Conservation (phyloP, 345 rosid genomes). For the Salix caprea region DNA sequence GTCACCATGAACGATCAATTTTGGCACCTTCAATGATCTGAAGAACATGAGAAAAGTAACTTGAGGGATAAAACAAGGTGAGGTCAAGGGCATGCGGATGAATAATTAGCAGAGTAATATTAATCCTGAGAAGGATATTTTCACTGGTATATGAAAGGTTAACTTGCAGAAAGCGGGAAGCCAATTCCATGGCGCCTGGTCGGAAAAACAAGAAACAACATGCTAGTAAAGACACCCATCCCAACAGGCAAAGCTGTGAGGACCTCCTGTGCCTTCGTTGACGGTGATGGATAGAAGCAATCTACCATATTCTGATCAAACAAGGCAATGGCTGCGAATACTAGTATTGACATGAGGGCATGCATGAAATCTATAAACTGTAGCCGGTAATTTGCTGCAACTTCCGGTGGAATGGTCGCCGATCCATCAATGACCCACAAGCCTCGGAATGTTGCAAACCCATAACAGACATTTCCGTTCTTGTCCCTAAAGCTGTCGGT, state of each 20-base stretch:
- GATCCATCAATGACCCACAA: slow-evolving; percentile 88
- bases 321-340: slow-evolving; percentile 68
- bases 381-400: slow-evolving; percentile 46
- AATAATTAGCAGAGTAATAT: background rate
- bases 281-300: slow-evolving; percentile 77
- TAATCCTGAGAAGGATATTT: background rate
- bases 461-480: slow-evolving; percentile 65
- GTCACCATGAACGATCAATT: background rate
- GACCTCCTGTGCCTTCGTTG: slow-evolving; percentile 56
- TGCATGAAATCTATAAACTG: slow-evolving; percentile 72
- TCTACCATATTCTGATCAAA: slow-evolving; percentile 66
- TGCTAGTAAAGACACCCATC: slow-evolving; percentile 64
- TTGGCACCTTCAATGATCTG: background rate
- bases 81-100: background rate
- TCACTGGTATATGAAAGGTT: background rate
- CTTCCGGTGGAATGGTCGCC: slow-evolving; percentile 45
- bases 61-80: background rate
- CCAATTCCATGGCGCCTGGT: slow-evolving; percentile 89
- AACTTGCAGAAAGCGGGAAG: slow-evolving; percentile 50
- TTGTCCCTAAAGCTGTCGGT: slow-evolving; percentile 76
- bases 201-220: slow-evolving; percentile 80
- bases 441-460: slow-evolving; percentile 62
- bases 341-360: slow-evolving; percentile 67
- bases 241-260: slow-evolving; percentile 79
- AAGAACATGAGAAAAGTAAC: background rate